These are phyloP conservation scores for Cryptosporidium canis DNA, from an alignment of 169 alveolate species.

Conservation along the genomic window DNA sequence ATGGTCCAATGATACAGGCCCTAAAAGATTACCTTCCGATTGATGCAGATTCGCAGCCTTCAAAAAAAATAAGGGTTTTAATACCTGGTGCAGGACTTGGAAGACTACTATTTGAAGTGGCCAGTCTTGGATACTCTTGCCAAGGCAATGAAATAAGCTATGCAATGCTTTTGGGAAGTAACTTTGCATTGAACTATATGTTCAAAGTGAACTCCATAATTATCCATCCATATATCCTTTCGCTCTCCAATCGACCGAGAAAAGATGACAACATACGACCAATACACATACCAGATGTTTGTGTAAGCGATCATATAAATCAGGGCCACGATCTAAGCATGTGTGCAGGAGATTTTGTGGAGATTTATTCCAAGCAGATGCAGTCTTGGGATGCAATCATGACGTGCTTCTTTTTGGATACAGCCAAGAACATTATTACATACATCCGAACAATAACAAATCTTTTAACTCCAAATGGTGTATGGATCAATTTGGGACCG, in stretches of 20 bases:
- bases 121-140: constrained; percentile 93
- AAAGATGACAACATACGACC: constrained; percentile 88
- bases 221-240: constrained; percentile 85
- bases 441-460: constrained; percentile 94
- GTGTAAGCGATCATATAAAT: constrained; percentile 82
- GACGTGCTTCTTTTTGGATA: constrained; percentile 96
- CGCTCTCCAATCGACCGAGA: constrained; percentile 81
- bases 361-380: constrained; percentile 80
- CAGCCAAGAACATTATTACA: constrained; percentile 95
- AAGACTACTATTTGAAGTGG: constrained; percentile 95
- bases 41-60: constrained; percentile 64
- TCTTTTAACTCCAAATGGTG: constrained; percentile 89
- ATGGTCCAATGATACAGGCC: constrained; percentile 91
- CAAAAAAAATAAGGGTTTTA: constrained; percentile 81
- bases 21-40: constrained; percentile 85
- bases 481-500: constrained; percentile 98
- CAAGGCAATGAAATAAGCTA: constrained; percentile 98
- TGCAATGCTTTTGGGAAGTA: constrained; percentile 92
- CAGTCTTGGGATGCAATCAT: constrained; percentile 92
- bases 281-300: constrained; percentile 92
- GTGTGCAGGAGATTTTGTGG: constrained; percentile 98
- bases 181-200: constrained; percentile 84
- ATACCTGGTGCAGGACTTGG: constrained; percentile 98
- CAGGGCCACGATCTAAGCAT: constrained; percentile 90
- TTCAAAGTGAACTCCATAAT: constrained; percentile 76